These are phyloP conservation scores for Backusella sp. DNA, from an alignment of 192 early-diverging fungal species.

Conservation along the genomic window DNA sequence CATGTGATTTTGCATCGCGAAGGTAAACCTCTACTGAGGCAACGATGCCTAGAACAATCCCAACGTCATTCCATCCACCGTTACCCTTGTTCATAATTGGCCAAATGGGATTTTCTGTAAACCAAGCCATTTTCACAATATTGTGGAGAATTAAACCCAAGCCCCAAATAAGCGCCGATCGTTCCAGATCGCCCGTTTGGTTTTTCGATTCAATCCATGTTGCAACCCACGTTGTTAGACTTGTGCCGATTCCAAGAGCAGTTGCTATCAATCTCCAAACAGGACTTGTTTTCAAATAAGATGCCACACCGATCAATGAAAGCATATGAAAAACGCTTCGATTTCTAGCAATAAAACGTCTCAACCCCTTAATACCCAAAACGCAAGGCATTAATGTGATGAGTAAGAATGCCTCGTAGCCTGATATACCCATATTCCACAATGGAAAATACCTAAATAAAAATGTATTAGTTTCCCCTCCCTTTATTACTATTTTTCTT, in stretches of 20 bases:
- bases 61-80: slow-evolving; percentile 71
- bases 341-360: slow-evolving; percentile 52
- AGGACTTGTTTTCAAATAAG: slow-evolving; percentile 59
- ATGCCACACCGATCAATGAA: slow-evolving; percentile 61
- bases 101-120: slow-evolving; percentile 81
- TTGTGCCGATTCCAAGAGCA: slow-evolving; percentile 57
- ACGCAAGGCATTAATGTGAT: slow-evolving; percentile 57
- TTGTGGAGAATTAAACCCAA: slow-evolving; percentile 67
- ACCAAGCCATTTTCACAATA: slow-evolving; percentile 72
- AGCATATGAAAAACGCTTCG: slow-evolving; percentile 56
- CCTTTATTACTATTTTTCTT: neutral
- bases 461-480: neutral
- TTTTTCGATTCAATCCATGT: slow-evolving; percentile 54
- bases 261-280: slow-evolving; percentile 57
- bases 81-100: slow-evolving; percentile 71
- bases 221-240: slow-evolving; percentile 55
- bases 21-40: slow-evolving; percentile 57
- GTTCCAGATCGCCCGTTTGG: slow-evolving; percentile 57
- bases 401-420: slow-evolving; percentile 74
- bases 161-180: slow-evolving; percentile 61
- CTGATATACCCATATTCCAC: slow-evolving; percentile 85
- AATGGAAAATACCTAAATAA: slow-evolving; percentile 78
- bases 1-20: slow-evolving; percentile 30
- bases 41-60: slow-evolving; percentile 58
- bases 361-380: slow-evolving; percentile 55